A percentile compares a stretch with the other conserved stretches of the same genome.
These are phyloP conservation scores for Telfairia occidentalis DNA, from an alignment of 331 rosid genomes.

Conservation along the genomic window DNA sequence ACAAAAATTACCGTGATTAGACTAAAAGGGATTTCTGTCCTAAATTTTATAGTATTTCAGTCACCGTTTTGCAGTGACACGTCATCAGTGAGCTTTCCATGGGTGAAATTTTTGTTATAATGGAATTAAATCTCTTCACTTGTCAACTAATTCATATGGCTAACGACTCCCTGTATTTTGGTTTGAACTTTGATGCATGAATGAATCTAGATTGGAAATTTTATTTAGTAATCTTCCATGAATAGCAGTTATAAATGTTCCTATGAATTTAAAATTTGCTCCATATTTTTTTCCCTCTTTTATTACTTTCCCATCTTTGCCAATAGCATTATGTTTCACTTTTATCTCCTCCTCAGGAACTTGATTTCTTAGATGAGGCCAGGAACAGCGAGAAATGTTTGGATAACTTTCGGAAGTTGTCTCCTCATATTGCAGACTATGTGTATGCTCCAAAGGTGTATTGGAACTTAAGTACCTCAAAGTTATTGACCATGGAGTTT, in stretches of 20 bases:
- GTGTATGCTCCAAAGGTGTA: constrained; percentile 77
- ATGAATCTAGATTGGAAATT: not conserved
- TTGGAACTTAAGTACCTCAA: constrained; percentile 79
- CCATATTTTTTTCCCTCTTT: not conserved
- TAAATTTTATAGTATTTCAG: not conserved
- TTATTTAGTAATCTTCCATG: not conserved
- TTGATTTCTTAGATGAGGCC: constrained; percentile 75
- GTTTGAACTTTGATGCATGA: not conserved
- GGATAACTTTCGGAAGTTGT: constrained; percentile 67
- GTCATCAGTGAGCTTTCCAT: not conserved
- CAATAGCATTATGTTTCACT: constrained; percentile 20
- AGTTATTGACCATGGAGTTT: constrained; percentile 88
- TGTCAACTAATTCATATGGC: not conserved
- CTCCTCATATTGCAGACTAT: constrained; percentile 79
- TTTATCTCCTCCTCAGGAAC: constrained; percentile 45
- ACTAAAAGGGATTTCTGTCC: not conserved
- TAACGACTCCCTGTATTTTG: not conserved
- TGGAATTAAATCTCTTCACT: not conserved
- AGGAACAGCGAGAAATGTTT: constrained; percentile 84
- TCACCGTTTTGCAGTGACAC: not conserved
- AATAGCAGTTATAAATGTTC: not conserved
- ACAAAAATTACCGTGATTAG: not conserved
- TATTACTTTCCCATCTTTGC: not conserved
- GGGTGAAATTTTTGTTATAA: not conserved
- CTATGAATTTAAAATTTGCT: not conserved